Evolutionary conservation across 139 green algal species (phyloP).

Genomic region (Picochlorum sp.): DNA sequence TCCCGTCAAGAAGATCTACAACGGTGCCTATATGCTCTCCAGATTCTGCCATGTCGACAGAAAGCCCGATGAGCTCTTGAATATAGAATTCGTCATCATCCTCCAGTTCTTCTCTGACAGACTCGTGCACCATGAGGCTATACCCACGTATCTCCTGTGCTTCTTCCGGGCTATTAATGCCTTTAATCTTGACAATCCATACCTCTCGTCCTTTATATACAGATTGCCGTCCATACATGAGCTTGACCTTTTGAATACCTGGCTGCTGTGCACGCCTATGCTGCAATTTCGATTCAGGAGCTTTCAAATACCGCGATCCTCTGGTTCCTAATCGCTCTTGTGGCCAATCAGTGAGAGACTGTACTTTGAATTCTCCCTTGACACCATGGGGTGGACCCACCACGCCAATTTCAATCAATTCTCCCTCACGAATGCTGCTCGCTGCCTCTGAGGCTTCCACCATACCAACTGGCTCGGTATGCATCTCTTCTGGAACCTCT

Average conservation of each 20-base stretch:
- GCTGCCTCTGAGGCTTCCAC: neutral
- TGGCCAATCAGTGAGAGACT: conserved; percentile 43
- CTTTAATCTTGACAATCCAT: conserved; percentile 42
- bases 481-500: no score
- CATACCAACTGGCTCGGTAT: no score
- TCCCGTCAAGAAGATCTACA: conserved; percentile 37
- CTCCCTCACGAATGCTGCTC: neutral
- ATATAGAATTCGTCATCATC: conserved; percentile 54
- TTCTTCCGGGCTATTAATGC: conserved; percentile 27
- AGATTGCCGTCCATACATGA: conserved; percentile 21
- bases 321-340: conserved; percentile 31
- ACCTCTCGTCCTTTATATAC: conserved; percentile 31
- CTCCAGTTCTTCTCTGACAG: conserved; percentile 18
- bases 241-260: conserved; percentile 5
- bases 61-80: conserved; percentile 28
- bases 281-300: conserved; percentile 18
- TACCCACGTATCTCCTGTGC: conserved; percentile 24
- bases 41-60: conserved; percentile 18
- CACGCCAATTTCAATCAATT: conserved; percentile 36
- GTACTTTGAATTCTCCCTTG: conserved; percentile 40
- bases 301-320: conserved; percentile 24
- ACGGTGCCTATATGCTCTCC: conserved; percentile 26
- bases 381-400: conserved; percentile 38
- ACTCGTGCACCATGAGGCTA: conserved; percentile 25
- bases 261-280: conserved; percentile 5